Base-by-base conservation (phyloP, 805 yeast species). In the Candida wancherniae region DNA sequence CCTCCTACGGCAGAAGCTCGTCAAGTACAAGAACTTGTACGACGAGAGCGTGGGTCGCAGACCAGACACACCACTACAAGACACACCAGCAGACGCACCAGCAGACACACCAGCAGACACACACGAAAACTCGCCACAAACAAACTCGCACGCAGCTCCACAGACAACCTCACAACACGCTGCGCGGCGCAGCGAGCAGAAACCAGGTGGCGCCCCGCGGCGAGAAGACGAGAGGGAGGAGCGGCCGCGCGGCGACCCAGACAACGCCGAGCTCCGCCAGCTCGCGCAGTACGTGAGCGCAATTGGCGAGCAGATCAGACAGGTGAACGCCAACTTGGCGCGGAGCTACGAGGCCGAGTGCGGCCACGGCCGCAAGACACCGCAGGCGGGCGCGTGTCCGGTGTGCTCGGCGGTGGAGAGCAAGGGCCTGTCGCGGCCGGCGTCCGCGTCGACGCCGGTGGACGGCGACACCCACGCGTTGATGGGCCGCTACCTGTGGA, bases 11-110 rank as follows among this genome's bases (percentile, higher is more conserved):
- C 49, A 47, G 16, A 62, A 62, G 35, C 49, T 62, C 28, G 44
- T 47, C 26, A 62, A 62, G 45, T 62, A 62, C 29, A 59, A 58
- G 40, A 40, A 35, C 6, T 45, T 58, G n/a, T 58, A 58, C 31
- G 58, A 54, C 6, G 42, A 24, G 11, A 21, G 31, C 14, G 25
- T 15, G 18, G 19, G 15, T n/a, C n/a, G n/a, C n/a, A n/a, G n/a
- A n/a, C n/a, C n/a, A n/a, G n/a, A n/a, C n/a, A n/a, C n/a, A n/a
- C n/a, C n/a, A n/a, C n/a, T n/a, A n/a, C n/a, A n/a, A n/a, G n/a
- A n/a, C n/a, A n/a, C n/a, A n/a, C n/a, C n/a, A n/a, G n/a, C n/a
- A n/a, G n/a, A n/a, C n/a, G n/a, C n/a, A n/a, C n/a, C n/a, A n/a
- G n/a, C n/a, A n/a, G n/a, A n/a, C n/a, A n/a, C n/a, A n/a, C n/a